Conservation (phyloP, 257 asterid genomes). For the Plantago elongata region DNA sequence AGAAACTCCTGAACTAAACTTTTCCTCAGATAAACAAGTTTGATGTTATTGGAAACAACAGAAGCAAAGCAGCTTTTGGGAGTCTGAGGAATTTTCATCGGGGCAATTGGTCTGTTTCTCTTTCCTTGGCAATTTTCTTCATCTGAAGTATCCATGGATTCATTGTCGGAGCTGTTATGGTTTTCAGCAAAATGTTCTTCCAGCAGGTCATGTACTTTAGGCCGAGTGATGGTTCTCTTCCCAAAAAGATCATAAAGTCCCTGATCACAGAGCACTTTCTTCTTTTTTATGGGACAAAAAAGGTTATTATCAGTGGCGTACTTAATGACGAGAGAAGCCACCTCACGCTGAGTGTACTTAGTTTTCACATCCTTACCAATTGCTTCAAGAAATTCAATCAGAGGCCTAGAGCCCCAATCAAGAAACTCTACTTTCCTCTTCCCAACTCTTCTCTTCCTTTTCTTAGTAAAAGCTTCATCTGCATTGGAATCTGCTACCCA, state of each 20-base stretch:
- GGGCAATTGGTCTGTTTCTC: slow-evolving; percentile 21
- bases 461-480: slow-evolving; percentile 28
- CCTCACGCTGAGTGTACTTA: slow-evolving; percentile 51
- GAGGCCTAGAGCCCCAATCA: slow-evolving; percentile 81
- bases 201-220: slow-evolving; percentile 55
- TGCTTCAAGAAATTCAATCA: slow-evolving; percentile 73
- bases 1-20: slow-evolving; percentile 63
- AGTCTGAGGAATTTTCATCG: slow-evolving; percentile 28
- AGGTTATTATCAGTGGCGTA: slow-evolving; percentile 56
- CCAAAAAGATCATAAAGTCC: slow-evolving; percentile 63
- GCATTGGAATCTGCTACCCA: slow-evolving; percentile 61
- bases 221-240: slow-evolving; percentile 47
- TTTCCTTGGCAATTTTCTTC: slow-evolving; percentile 42
- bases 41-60: slow-evolving; percentile 60
- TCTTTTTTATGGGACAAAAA: slow-evolving; percentile 56
- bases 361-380: slow-evolving; percentile 58
- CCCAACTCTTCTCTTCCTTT: slow-evolving; percentile 58
- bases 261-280: slow-evolving; percentile 63
- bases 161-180: slow-evolving; percentile 61
- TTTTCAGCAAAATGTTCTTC: slow-evolving; percentile 83
- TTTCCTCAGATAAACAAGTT: slow-evolving; percentile 64
- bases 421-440: slow-evolving; percentile 49
- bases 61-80: slow-evolving; percentile 80
- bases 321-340: slow-evolving; percentile 41
- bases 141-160: slow-evolving; percentile 40